Evolutionary conservation across 208 protist genomes (phyloP), one percentile per base, ranked within the genome.

Genomic region (Trypanosoma platydactyli): DNA sequence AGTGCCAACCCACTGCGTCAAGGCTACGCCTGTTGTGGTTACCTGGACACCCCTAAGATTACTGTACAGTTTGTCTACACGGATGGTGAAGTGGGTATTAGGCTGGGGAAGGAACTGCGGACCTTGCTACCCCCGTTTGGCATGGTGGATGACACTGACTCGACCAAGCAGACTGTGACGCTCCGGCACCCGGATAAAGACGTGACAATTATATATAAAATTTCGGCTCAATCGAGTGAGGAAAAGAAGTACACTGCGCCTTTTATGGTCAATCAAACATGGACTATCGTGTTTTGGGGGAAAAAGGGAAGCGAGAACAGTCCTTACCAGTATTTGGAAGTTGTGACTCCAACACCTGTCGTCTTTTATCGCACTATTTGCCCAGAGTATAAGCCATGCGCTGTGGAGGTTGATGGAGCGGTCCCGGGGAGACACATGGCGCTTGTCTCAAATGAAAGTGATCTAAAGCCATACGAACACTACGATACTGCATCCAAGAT

Each of bases 21-120:
- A 55, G 45, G 44, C 24, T 51, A 54, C 25, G 29, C 46, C 18
- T 65, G 60, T 22, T 65, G 60, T 45, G 60, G 60, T 35, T 11
- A 24, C 6, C 9, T 24, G 11, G 60, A 65, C 30, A 35, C 11
- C 29, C 30, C 60, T 7, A 25, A n/a, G 5, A 40, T 53, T 51
- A n/a, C 20, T 41, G 33, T 56, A 45, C 30, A 29, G 48, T 20
- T 46, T 54, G 29, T 24, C 35, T 45, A 54, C 22, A 16, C 0
- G 0, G 11, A 22, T 22, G 60, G 60, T 20, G 60, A 65, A 29
- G 13, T 65, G 33, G 60, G 60, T n/a, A 46, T 44, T 9, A 65
- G 40, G 2, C 1, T 3, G 5, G 4, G 5, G 18, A 44, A 5
- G 25, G 29, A 18, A 20, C 11, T 1, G 13, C 22, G 22, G 2